Evolutionary conservation across 345 rosid genomes (phyloP).

Genomic region (Theobroma cacao): DNA sequence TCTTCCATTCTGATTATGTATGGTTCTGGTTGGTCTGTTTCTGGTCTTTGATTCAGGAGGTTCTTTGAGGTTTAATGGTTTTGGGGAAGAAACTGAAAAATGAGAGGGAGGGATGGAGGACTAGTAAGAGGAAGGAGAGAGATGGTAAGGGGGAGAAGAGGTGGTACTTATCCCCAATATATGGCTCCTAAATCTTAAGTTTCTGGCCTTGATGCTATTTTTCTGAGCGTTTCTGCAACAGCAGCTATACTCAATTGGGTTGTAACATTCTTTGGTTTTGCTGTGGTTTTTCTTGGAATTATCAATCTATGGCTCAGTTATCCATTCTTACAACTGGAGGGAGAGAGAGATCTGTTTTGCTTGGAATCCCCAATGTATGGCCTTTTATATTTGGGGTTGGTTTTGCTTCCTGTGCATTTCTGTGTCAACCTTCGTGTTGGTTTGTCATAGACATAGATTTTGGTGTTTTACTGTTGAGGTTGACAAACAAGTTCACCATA

Average conservation of each 20-base stretch:
- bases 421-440: background rate
- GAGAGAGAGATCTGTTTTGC: background rate
- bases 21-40: background rate
- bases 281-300: background rate
- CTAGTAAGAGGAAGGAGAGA: background rate
- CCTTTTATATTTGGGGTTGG: background rate
- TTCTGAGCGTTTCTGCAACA: background rate
- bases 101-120: background rate
- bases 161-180: background rate
- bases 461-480: background rate
- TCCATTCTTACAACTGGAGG: background rate
- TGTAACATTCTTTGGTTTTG: background rate
- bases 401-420: background rate
- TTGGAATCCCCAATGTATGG: background rate
- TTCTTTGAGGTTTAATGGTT: background rate
- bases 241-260: constrained; percentile 1
- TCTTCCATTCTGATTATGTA: background rate
- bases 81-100: background rate
- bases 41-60: background rate
- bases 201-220: background rate
- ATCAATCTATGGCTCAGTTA: background rate
- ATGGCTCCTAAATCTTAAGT: background rate
- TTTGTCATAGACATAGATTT: background rate
- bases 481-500: background rate
- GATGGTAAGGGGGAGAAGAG: background rate